Base-by-base conservation (phyloP, 1,284 basidiomycete genomes). In the Takashimella koratensis region DNA sequence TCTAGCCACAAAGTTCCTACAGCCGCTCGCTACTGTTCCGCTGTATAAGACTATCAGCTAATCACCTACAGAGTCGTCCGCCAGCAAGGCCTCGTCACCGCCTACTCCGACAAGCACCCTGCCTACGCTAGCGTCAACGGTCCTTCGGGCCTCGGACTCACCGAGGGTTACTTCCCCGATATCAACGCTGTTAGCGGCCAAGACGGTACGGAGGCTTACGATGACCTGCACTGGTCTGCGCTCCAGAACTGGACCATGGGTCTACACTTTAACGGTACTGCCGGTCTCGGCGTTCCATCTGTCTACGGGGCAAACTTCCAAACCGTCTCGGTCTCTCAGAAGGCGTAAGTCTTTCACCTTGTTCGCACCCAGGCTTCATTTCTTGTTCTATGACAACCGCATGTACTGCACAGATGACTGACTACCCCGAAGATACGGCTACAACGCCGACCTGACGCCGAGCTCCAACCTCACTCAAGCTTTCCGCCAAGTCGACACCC, bases 191-290 rank as follows among this genome's bases (percentile, higher is more conserved):
- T 45, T 21, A 45, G 44, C 21, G 25, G 21, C 20, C 44, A 45
- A 25, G 21, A 13, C 16, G 44, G 25, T 23, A 21, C 23, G 16
- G 44, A 45, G 21, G 23, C n/a, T 16, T 45, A 45, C 16, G 44
- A 45, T 21, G 44, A 45, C 16, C 44, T 45, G 16, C 44, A 45
- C 21, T 45, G 44, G 44, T 45, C 44, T 45, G 44, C 44, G 5
- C 44, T 45, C 6, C 21, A 45, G 44, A 45, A 45, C 44, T 45
- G 44, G 44, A 45, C 44, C 44, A 45, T 45, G 44, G 44, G 44
- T 25, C 21, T 23, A 13, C 44, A 45, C 44, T 45, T 45, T 21
- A 45, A 45, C 23, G 44, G 44, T 45, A 23, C 44, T 45, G 44
- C 44, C 21, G 44, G 44, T 45, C 30, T 36, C 30, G 44, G 44